Percentiles rank a stretch among this genome's conserved stretches.
phyloP scores from a whole-genome alignment of 495 filamentous ascomycete genomes.

The Trichoderma virens region DNA sequence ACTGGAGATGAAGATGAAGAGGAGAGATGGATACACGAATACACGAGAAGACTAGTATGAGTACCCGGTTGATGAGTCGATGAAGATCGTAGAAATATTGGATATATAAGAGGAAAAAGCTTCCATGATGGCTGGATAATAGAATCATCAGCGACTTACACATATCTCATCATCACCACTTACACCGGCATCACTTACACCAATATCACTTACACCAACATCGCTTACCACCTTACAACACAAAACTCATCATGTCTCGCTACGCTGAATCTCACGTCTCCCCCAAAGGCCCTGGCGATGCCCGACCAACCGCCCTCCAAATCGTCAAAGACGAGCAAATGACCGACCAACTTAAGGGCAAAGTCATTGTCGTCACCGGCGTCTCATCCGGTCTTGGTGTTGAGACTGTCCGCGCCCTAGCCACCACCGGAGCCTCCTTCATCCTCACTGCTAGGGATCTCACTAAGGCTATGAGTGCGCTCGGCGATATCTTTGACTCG shows the following conservation, averaged over 20 bases:
- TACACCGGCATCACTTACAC: neutral
- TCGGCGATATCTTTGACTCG: constrained; percentile 28
- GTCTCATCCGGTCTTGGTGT: constrained; percentile 40
- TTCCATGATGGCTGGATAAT: too few species aligned
- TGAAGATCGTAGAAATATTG: too few species aligned
- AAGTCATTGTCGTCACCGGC: constrained; percentile 41
- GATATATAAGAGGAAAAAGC: too few species aligned
- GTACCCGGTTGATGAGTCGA: too few species aligned
- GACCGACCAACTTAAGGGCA: constrained; percentile 27
- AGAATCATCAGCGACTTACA: too few species aligned
- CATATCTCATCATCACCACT: too few species aligned
- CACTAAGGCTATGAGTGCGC: constrained; percentile 31
- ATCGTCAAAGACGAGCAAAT: constrained; percentile 41
- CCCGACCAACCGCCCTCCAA: constrained; percentile 43
- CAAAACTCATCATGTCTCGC: constrained; percentile 11
- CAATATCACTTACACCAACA: neutral
- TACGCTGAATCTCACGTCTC: constrained; percentile 2
- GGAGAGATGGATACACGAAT: neutral
- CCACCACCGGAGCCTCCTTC: constrained; percentile 30
- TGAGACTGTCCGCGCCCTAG: constrained; percentile 36
- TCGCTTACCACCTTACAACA: neutral
- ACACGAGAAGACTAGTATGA: too few species aligned
- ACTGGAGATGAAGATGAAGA: neutral
- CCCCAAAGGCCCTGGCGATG: constrained; percentile 34
- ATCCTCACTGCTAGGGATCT: constrained; percentile 35